Conservation (phyloP, 2,329 filamentous ascomycete species). For the Parastagonospora nodorum region DNA sequence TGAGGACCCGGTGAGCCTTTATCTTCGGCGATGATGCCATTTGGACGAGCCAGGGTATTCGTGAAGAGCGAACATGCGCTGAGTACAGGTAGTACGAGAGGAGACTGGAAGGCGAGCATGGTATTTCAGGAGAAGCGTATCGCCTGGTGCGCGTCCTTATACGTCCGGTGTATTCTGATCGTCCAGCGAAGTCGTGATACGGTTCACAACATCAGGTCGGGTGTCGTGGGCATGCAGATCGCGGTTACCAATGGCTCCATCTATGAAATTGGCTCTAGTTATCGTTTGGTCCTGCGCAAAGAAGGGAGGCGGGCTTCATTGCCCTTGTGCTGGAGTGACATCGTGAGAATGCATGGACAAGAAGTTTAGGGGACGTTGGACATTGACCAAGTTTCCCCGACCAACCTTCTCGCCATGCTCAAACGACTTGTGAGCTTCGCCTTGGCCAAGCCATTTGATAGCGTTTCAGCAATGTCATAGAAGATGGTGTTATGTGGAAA, state of each 20-base stretch:
- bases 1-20: slow-evolving; percentile 17
- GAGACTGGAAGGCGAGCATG: slow-evolving; percentile 29
- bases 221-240: background rate
- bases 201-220: background rate
- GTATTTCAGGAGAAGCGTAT: background rate
- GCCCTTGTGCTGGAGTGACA: background rate
- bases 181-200: background rate
- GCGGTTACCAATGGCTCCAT: no score
- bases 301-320: background rate
- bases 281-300: background rate
- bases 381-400: background rate
- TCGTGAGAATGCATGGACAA: slow-evolving; percentile 1
- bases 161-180: background rate
- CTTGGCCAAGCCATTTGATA: background rate
- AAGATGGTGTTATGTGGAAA: no score
- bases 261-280: no score
- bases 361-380: background rate
- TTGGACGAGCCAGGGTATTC: slow-evolving; percentile 26
- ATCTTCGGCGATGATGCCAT: slow-evolving; percentile 31
- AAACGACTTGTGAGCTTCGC: slow-evolving; percentile 1
- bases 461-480: background rate
- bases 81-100: slow-evolving; percentile 29
- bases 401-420: slow-evolving; percentile 3
- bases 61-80: slow-evolving; percentile 24
- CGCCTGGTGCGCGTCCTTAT: background rate